Conservation (phyloP, 345 rosid genomes). For the Arabidopsis suecica region DNA sequence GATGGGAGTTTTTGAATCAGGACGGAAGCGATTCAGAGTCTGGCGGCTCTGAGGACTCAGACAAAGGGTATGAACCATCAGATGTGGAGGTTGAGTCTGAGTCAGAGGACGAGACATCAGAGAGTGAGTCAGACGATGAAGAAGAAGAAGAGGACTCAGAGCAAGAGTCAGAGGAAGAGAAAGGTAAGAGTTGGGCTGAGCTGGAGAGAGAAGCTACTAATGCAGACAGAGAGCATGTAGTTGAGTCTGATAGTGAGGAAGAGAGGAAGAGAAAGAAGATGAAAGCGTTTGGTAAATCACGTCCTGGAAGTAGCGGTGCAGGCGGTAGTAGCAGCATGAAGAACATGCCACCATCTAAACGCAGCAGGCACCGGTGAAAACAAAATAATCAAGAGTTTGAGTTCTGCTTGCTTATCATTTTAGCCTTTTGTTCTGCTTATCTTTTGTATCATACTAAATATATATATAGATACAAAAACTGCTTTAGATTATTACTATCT, state of each 20-base stretch:
- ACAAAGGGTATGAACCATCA: slow-evolving; percentile 88
- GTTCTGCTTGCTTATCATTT: background rate
- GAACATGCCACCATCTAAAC: slow-evolving; percentile 45
- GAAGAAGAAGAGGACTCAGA: slow-evolving; percentile 72
- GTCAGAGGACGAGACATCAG: slow-evolving; percentile 76
- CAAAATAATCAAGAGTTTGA: background rate
- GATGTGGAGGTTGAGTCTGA: slow-evolving; percentile 82
- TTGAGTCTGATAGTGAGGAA: slow-evolving; percentile 90
- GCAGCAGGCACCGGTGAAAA: slow-evolving; percentile 40
- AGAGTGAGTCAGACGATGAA: slow-evolving; percentile 85
- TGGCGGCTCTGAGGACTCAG: slow-evolving; percentile 78
- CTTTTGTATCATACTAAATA: slow-evolving; percentile 35
- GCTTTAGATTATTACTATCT: background rate
- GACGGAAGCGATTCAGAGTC: slow-evolving; percentile 91
- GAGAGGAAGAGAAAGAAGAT: slow-evolving; percentile 88
- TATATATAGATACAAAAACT: no score
- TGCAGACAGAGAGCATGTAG: slow-evolving; percentile 91
- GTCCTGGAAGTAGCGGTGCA: slow-evolving; percentile 58
- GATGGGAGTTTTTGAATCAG: slow-evolving; percentile 91
- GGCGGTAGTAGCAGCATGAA: slow-evolving; percentile 34
- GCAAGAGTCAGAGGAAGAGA: slow-evolving; percentile 80
- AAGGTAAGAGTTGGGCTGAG: slow-evolving; percentile 98
- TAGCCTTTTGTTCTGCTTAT: slow-evolving; percentile 31
- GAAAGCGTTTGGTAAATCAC: slow-evolving; percentile 77
- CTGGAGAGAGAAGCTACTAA: slow-evolving; percentile 94